These are phyloP conservation scores for Auricularia heimuer DNA, from an alignment of 768 basidiomycete species.

Conservation along the genomic window DNA sequence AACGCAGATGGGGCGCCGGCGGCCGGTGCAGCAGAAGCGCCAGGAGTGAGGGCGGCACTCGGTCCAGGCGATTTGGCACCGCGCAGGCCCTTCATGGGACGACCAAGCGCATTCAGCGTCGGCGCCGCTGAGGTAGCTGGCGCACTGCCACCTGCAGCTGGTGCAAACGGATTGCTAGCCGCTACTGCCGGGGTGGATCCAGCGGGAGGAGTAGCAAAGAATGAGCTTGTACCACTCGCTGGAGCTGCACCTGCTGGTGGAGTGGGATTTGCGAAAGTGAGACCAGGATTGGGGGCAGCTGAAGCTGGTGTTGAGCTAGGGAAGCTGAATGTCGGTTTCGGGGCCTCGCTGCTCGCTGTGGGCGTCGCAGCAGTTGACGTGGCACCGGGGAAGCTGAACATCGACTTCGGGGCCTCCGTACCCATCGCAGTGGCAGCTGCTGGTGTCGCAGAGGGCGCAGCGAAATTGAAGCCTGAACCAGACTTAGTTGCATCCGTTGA, in stretches of 20 bases:
- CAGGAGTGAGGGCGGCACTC: too few relatives aligned
- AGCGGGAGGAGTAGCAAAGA: neutral
- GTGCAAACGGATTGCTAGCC: neutral
- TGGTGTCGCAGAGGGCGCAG: too few relatives aligned
- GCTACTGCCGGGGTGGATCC: neutral
- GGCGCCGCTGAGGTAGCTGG: neutral
- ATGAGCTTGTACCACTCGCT: neutral
- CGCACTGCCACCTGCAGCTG: neutral
- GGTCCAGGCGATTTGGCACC: conserved; percentile 29
- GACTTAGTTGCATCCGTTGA: neutral
- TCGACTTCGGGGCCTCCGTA: too few relatives aligned
- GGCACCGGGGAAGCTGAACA: too few relatives aligned
- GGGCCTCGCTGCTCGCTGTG: too few relatives aligned
- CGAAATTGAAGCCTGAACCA: neutral
- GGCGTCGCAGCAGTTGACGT: too few relatives aligned
- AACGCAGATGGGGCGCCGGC: too few relatives aligned
- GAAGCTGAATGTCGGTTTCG: too few relatives aligned
- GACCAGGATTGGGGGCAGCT: too few relatives aligned
- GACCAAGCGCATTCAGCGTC: conserved; percentile 17
- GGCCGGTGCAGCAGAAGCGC: too few relatives aligned
- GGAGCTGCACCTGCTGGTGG: neutral
- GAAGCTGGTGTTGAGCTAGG: neutral
- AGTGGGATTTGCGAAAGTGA: too few relatives aligned
- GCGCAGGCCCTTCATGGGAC: conserved; percentile 85
- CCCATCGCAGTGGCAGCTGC: too few relatives aligned